Evolutionary conservation across 2,329 filamentous ascomycete species (phyloP).

Genomic region (Graphiopsis chlorocephala): DNA sequence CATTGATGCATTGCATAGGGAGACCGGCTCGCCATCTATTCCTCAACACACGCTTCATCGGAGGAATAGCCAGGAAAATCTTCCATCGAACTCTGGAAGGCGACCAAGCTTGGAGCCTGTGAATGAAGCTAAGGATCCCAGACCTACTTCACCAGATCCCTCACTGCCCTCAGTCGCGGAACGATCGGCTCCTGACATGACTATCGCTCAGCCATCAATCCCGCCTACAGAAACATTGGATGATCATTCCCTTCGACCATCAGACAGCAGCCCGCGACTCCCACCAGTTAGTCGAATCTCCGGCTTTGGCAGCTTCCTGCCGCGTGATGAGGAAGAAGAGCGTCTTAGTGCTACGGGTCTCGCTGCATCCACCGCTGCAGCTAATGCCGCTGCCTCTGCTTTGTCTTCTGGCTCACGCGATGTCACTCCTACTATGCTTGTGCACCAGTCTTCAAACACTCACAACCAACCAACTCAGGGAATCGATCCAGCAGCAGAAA

Average conservation of each 20-base stretch:
- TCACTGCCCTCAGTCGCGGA: background rate
- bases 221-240: background rate
- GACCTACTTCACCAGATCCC: background rate
- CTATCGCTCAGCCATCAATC: background rate
- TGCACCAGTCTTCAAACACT: background rate
- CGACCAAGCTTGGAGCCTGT: constrained; percentile 18
- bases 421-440: background rate
- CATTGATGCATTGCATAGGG: constrained; percentile 47
- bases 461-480: background rate
- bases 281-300: constrained; percentile 46
- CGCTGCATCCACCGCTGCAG: constrained; percentile 9
- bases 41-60: background rate
- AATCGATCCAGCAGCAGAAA: constrained; percentile 10
- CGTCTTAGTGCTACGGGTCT: constrained; percentile 10
- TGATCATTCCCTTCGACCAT: constrained; percentile 9
- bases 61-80: constrained; percentile 5
- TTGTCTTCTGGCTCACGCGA: constrained; percentile 5
- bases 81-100: background rate
- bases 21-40: constrained; percentile 6
- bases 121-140: constrained; percentile 13
- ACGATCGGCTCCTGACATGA: background rate
- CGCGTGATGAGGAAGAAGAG: constrained; percentile 11
- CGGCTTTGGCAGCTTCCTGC: constrained; percentile 39
- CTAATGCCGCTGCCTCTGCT: background rate
- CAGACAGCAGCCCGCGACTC: constrained; percentile 37